These are phyloP conservation scores for Blastobotrys americana DNA, from an alignment of 805 yeast genomes.

Conservation along the genomic window DNA sequence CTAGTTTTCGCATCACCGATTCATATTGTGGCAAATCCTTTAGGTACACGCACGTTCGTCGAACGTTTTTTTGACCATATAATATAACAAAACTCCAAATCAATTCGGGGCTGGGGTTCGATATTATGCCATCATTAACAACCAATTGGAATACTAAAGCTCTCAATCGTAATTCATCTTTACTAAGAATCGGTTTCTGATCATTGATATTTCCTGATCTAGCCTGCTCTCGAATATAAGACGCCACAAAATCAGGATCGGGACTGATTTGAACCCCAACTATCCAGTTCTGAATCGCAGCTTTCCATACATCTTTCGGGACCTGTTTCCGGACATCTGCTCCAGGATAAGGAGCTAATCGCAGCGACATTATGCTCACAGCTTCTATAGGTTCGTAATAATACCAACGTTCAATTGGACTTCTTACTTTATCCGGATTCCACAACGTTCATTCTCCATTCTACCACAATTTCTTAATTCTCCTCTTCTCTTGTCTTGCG, in stretches of 20 bases:
- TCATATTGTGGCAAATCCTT: neutral
- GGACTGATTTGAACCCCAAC: neutral
- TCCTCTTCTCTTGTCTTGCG: no score
- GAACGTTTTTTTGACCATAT: constrained; percentile 21
- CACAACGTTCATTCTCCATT: no score
- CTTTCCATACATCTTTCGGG: constrained; percentile 3
- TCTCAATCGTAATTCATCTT: neutral
- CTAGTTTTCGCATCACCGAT: constrained; percentile 5
- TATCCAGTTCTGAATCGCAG: constrained; percentile 6
- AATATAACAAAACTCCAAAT: constrained; percentile 22
- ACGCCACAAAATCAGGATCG: constrained; percentile 1
- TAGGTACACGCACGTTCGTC: neutral
- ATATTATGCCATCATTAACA: no score
- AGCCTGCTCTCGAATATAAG: neutral
- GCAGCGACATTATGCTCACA: no score
- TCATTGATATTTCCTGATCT: neutral
- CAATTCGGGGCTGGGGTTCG: constrained; percentile 17
- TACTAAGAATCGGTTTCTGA: neutral
- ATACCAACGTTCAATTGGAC: no score
- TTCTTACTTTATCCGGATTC: no score
- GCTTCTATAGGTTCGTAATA: no score
- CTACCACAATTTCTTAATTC: no score
- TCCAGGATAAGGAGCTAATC: no score
- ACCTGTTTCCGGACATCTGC: constrained; percentile 1
- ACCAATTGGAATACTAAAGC: constrained; percentile 1